Evolutionary conservation across 129 eudicot species (phyloP).

Genomic region (Apium graveolens): DNA sequence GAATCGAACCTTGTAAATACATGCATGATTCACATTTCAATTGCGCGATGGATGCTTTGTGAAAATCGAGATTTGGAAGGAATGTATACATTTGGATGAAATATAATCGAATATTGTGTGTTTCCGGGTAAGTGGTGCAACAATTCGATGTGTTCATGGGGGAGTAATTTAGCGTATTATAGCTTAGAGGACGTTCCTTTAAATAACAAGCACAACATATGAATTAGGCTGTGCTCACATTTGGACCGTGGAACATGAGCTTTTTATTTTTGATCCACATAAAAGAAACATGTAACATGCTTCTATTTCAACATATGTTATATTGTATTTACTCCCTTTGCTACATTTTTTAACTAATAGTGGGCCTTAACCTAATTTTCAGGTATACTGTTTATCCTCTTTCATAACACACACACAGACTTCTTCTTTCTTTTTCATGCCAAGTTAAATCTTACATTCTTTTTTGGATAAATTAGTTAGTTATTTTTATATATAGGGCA

Average conservation of each 20-base stretch:
- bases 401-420: neutral
- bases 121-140: neutral
- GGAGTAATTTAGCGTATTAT: neutral
- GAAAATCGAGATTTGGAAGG: neutral
- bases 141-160: neutral
- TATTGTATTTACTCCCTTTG: neutral
- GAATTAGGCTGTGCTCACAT: neutral
- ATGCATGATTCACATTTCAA: neutral
- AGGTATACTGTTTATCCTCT: neutral
- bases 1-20: neutral
- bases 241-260: slow-evolving; percentile 7
- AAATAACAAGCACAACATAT: slow-evolving; percentile 1
- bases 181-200: neutral
- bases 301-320: neutral
- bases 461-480: too few species aligned
- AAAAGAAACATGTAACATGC: slow-evolving; percentile 13
- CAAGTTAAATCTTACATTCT: too few species aligned
- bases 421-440: too few species aligned
- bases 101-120: neutral
- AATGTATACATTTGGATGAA: neutral
- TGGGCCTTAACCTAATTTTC: slow-evolving; percentile 8
- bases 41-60: neutral
- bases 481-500: too few species aligned
- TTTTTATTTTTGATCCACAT: neutral
- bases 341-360: neutral